phyloP scores from a whole-genome alignment of 1,139 yeast genomes.

The Candida gigantensis region DNA sequence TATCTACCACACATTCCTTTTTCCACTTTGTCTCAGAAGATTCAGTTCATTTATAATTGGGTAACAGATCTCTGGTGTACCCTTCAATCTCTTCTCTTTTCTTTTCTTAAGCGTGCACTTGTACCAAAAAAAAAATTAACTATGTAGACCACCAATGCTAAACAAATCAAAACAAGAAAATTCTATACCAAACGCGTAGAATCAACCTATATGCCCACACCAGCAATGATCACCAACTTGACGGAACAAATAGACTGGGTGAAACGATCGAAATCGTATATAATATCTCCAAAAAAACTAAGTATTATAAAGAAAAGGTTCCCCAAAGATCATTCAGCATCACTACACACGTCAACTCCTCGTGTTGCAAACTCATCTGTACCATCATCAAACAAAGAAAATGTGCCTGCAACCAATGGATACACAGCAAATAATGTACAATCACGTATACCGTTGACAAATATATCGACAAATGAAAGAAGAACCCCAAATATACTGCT shows the following conservation, averaged over 20 bases:
- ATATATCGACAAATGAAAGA: conserved; percentile 2
- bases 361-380: conserved; percentile 1
- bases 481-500: conserved; percentile 1
- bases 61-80: background rate
- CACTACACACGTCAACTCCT: background rate
- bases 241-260: conserved; percentile 18
- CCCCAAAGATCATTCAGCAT: conserved; percentile 6
- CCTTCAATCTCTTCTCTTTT: background rate
- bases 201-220: no score
- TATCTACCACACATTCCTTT: no score
- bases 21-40: no score
- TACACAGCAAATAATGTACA: conserved; percentile 1
- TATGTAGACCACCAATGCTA: no score
- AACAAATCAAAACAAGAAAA: conserved; percentile 1
- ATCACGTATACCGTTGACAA: conserved; percentile 4
- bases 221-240: conserved; percentile 15
- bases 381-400: conserved; percentile 8
- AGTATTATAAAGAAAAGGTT: conserved; percentile 18
- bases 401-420: conserved; percentile 2
- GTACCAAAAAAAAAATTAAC: background rate
- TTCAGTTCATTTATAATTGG: no score
- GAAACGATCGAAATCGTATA: conserved; percentile 11
- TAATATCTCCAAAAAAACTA: conserved; percentile 11
- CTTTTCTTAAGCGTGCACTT: background rate
- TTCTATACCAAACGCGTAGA: conserved; percentile 7